Evolutionary conservation across 352 stramenopile genomes (phyloP).

Genomic region (Globisporangium alternatum): DNA sequence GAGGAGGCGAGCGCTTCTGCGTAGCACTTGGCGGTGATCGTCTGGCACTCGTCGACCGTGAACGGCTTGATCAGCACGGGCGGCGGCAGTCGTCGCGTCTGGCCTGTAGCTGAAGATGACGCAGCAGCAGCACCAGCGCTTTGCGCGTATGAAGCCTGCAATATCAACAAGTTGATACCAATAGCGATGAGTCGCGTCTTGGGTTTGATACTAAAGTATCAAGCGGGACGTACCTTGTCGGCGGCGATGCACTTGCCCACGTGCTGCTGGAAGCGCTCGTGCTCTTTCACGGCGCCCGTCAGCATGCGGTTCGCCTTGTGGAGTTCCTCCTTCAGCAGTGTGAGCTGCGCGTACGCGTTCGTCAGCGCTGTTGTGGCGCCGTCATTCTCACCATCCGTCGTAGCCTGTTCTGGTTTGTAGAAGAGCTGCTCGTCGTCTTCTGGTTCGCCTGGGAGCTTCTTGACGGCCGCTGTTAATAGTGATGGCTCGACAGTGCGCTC

Average conservation of each 20-base stretch:
- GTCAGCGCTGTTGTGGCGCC: not conserved
- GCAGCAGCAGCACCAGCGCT: not conserved
- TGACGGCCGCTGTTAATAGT: not conserved
- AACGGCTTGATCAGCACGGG: not conserved
- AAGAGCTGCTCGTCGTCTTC: not conserved
- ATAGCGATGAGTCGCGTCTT: not conserved
- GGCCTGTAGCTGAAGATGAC: not conserved
- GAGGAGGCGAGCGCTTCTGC: not conserved
- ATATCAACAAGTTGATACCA: not conserved
- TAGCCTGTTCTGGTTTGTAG: not conserved
- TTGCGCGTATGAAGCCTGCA: not conserved
- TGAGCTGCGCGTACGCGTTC: constrained; percentile 3
- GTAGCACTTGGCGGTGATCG: not conserved
- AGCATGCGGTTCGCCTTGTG: not conserved
- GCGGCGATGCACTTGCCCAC: not conserved
- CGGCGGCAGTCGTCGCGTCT: not conserved
- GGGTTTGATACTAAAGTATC: constrained; percentile 1
- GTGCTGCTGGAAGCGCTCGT: not conserved
- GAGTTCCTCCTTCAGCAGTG: constrained; percentile 2
- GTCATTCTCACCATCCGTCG: not conserved
- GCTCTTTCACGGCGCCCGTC: not conserved
- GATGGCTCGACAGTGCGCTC: not conserved
- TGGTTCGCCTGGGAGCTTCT: not conserved
- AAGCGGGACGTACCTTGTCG: not conserved
- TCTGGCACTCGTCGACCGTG: not conserved